Evolutionary conservation across 1,139 yeast genomes (phyloP), one percentile per base, ranked within the genome.

Genomic region (Taphrina confusa): DNA sequence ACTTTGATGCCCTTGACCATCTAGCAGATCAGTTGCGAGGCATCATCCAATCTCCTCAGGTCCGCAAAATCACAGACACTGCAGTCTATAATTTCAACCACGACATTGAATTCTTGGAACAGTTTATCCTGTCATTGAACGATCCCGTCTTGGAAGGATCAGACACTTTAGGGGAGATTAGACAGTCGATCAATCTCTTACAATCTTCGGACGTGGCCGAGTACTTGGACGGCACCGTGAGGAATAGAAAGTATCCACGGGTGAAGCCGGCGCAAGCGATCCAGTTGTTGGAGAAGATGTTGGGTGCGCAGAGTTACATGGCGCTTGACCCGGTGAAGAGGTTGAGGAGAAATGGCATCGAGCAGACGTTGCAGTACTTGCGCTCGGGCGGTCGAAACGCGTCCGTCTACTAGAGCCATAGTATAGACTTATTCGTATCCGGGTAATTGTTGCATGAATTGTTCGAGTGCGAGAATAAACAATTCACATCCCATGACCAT

Each of bases 1-100:
- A 91, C 65, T 83, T 90, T 67, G 81, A 95, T 70, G 90, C 92
- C 37, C 88, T 88, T 71, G 97, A 91, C 74, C 85, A 86, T 65
- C 80, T 92, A 62, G 84, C 95, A 0, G 82, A 84, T 46, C 82
- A 85, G 64, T 82, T 92, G 69, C 44, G 49, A 64, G 78, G 78
- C 56, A 76, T 84, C 16, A 76, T 91, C 64, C 76, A 82, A 52
- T 82, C 82, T 2, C 74, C 81, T 4, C 36, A 73, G 69, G 30
- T 57, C n/a, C 57, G 70, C 65, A 30, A 67, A 65, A 71, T 76
- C 11, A 76, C 69, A 73, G 58, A 75, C 82, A 0, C 74, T 57
- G 80, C 86, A 8, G 75, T 85, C 0, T 69, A 73, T 33, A 85
- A 85, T 68, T 85, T 86, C 68, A 82, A 82, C 64, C 68, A 77